A percentile compares a stretch with the other conserved stretches of the same genome.
phyloP scores from a whole-genome alignment of 306 rosid genomes.

The Cucurbita moschata region DNA sequence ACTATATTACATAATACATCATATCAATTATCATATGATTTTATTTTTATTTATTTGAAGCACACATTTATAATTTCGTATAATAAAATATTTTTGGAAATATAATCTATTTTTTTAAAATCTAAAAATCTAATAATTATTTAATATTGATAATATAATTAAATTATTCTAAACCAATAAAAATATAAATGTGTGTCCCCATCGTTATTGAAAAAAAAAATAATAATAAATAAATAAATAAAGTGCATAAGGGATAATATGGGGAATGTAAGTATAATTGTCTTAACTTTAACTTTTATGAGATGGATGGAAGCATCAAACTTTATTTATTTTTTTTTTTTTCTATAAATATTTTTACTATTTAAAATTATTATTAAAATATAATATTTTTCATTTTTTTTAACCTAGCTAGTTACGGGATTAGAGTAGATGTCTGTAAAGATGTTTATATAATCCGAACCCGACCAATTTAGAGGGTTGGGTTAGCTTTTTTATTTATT shows the following conservation, averaged over 20 bases:
- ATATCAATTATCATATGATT: neutral
- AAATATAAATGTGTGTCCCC: too few relatives aligned
- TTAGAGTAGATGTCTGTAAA: too few relatives aligned
- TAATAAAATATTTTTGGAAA: neutral
- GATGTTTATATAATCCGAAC: too few relatives aligned
- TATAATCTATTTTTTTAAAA: neutral
- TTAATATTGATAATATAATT: neutral
- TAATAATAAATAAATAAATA: neutral
- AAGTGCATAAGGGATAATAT: neutral
- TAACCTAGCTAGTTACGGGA: too few relatives aligned
- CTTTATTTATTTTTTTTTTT: too few relatives aligned
- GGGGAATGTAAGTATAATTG: slow-evolving; percentile 5
- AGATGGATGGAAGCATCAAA: neutral
- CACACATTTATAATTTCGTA: neutral
- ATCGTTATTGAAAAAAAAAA: too few relatives aligned
- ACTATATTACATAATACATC: neutral
- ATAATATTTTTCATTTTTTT: too few relatives aligned
- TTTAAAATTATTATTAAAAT: too few relatives aligned
- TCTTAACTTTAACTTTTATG: neutral
- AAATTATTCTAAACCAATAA: neutral
- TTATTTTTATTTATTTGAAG: neutral
- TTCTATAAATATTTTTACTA: too few relatives aligned
- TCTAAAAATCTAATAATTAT: neutral
- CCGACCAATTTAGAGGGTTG: too few relatives aligned
- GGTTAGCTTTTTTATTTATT: too few relatives aligned